phyloP scores from a whole-genome alignment of 305 asterid species.

The Fraxinus platypoda region DNA sequence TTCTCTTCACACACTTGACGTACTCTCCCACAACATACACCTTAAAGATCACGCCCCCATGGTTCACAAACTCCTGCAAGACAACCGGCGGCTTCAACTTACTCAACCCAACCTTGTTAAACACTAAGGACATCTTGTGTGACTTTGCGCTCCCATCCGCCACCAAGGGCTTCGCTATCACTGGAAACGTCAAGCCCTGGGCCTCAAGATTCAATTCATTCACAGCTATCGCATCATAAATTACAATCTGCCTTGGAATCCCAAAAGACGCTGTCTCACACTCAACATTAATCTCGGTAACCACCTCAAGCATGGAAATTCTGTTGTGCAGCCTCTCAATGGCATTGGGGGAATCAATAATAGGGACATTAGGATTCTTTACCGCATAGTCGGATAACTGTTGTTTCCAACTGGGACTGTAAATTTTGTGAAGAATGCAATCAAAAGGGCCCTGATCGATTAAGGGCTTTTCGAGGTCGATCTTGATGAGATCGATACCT shows the following conservation, averaged over 20 bases:
- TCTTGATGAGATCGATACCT: constrained; percentile 64
- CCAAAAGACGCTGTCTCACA: constrained; percentile 48
- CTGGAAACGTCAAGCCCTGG: constrained; percentile 59
- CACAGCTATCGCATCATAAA: constrained; percentile 44
- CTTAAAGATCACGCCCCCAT: constrained; percentile 72
- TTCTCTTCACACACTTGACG: constrained; percentile 72
- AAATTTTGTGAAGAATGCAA: constrained; percentile 66
- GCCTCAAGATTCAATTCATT: constrained; percentile 36
- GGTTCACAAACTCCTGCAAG: constrained; percentile 72
- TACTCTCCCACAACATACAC: constrained; percentile 78
- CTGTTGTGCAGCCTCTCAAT: constrained; percentile 72
- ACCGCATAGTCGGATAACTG: constrained; percentile 49
- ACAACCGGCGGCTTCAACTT: constrained; percentile 71
- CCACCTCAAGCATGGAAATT: constrained; percentile 70
- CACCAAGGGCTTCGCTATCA: constrained; percentile 70
- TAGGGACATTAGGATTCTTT: constrained; percentile 43
- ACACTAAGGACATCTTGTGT: constrained; percentile 65
- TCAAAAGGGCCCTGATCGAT: constrained; percentile 73
- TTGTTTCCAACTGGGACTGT: constrained; percentile 56
- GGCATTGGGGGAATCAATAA: constrained; percentile 63
- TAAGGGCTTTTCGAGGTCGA: constrained; percentile 55
- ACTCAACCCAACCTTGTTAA: constrained; percentile 53
- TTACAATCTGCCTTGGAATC: constrained; percentile 58
- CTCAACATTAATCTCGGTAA: constrained; percentile 36
- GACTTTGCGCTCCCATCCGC: constrained; percentile 81